Percentiles rank a stretch among this genome's conserved stretches.
Evolutionary conservation across 768 basidiomycete genomes (phyloP).

Genomic region (Lactifluus piperatus): DNA sequence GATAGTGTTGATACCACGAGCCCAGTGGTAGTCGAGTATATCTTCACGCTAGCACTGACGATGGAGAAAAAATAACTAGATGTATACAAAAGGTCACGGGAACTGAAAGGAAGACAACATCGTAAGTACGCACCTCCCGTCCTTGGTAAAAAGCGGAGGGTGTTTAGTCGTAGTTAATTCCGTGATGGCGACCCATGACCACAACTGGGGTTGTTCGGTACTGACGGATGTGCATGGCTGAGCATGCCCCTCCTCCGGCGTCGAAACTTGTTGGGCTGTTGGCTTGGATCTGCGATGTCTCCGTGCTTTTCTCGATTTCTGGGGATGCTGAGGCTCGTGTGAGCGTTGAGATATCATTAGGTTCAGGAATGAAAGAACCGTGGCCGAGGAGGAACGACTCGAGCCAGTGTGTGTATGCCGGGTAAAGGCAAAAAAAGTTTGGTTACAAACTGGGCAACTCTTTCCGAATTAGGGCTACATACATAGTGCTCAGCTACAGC

Average conservation of each 20-base stretch:
- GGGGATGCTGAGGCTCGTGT: not conserved
- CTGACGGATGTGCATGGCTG: constrained; percentile 19
- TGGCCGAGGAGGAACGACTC: not conserved
- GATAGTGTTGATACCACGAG: constrained; percentile 79
- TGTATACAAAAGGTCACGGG: constrained; percentile 16
- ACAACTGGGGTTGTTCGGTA: constrained; percentile 23
- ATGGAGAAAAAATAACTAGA: constrained; percentile 84
- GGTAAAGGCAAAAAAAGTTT: not conserved
- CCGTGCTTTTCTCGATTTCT: not conserved
- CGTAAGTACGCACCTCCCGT: constrained; percentile 57
- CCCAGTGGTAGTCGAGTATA: constrained; percentile 72
- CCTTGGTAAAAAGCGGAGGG: constrained; percentile 77
- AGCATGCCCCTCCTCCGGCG: constrained; percentile 9
- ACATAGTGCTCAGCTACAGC: not conserved
- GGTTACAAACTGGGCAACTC: constrained; percentile 8
- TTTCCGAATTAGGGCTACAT: constrained; percentile 8
- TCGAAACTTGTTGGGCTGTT: constrained; percentile 26
- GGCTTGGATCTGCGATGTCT: constrained; percentile 33
- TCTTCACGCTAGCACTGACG: constrained; percentile 72
- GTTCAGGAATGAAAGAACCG: constrained; percentile 1
- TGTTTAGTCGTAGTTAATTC: constrained; percentile 55
- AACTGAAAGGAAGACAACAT: not conserved
- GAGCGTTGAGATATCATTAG: not conserved
- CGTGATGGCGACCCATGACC: constrained; percentile 67
- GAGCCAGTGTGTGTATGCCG: not conserved